These are phyloP conservation scores for Clonostachys chloroleuca DNA, from an alignment of 2,329 filamentous ascomycete species.

Conservation along the genomic window DNA sequence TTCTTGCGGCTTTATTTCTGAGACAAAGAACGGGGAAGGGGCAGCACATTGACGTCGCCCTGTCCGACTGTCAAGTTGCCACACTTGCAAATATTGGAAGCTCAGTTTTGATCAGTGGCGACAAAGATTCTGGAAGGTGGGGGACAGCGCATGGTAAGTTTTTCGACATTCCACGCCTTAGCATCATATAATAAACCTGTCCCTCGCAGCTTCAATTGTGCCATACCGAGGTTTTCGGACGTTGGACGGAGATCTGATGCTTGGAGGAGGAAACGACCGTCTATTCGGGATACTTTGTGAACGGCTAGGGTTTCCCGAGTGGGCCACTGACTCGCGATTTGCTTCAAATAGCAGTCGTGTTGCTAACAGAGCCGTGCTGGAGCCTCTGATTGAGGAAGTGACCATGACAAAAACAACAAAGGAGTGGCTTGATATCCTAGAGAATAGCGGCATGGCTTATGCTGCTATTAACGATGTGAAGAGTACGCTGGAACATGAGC, in stretches of 20 bases:
- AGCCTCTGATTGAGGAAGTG: slow-evolving; percentile 71
- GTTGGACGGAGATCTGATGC: slow-evolving; percentile 62
- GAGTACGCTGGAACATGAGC: slow-evolving; percentile 75
- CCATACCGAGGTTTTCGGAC: slow-evolving; percentile 85
- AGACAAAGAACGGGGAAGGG: slow-evolving; percentile 72
- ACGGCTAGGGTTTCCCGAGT: slow-evolving; percentile 51
- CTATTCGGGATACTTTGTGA: slow-evolving; percentile 63
- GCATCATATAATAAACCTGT: background rate
- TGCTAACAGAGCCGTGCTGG: slow-evolving; percentile 70
- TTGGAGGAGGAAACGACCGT: slow-evolving; percentile 69
- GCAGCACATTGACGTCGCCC: slow-evolving; percentile 85
- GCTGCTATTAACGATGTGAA: slow-evolving; percentile 93
- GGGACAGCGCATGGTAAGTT: slow-evolving; percentile 85
- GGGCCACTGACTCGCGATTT: slow-evolving; percentile 56
- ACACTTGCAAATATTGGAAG: slow-evolving; percentile 94
- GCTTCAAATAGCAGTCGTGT: slow-evolving; percentile 59
- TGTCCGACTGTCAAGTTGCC: slow-evolving; percentile 95
- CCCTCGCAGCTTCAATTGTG: slow-evolving; percentile 76
- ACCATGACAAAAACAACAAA: slow-evolving; percentile 75
- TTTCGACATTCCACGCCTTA: background rate
- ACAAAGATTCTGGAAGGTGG: slow-evolving; percentile 87
- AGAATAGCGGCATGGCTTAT: slow-evolving; percentile 89
- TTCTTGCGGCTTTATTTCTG: slow-evolving; percentile 85
- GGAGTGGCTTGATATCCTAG: slow-evolving; percentile 82
- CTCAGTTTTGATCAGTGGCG: slow-evolving; percentile 80